These are phyloP conservation scores for Clonostachys chloroleuca DNA, from an alignment of 2,329 filamentous ascomycete species.

Conservation along the genomic window DNA sequence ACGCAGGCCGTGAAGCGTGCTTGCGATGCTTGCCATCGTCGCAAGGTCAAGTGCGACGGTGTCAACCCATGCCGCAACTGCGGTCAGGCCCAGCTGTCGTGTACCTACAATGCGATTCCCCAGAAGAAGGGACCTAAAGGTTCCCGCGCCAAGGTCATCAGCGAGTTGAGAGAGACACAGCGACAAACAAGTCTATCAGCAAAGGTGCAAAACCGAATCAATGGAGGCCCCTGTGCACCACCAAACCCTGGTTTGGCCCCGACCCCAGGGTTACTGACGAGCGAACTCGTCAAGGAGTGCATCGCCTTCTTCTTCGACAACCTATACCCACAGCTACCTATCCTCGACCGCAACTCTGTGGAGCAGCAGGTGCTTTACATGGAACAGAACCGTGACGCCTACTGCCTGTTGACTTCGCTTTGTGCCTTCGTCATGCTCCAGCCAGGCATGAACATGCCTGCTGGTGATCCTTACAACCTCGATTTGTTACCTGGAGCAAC, in stretches of 20 bases:
- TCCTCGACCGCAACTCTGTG: slow-evolving; percentile 53
- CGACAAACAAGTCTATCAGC: slow-evolving; percentile 60
- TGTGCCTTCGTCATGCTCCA: slow-evolving; percentile 67
- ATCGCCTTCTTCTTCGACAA: slow-evolving; percentile 65
- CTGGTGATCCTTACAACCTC: slow-evolving; percentile 49
- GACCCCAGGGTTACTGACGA: slow-evolving; percentile 55
- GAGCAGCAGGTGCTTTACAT: slow-evolving; percentile 56
- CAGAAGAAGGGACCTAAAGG: slow-evolving; percentile 76
- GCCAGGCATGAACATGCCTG: slow-evolving; percentile 59
- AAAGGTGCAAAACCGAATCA: slow-evolving; percentile 56
- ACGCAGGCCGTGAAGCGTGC: slow-evolving; percentile 54
- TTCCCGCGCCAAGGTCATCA: slow-evolving; percentile 71
- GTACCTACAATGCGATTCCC: slow-evolving; percentile 71
- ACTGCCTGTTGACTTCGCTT: slow-evolving; percentile 60
- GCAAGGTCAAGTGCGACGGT: slow-evolving; percentile 72
- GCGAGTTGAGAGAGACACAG: slow-evolving; percentile 65
- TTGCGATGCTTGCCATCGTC: slow-evolving; percentile 70
- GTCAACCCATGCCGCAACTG: slow-evolving; percentile 70
- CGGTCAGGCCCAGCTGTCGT: slow-evolving; percentile 59
- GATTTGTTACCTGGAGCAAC: slow-evolving; percentile 55
- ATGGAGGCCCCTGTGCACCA: slow-evolving; percentile 45
- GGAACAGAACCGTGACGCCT: slow-evolving; percentile 58
- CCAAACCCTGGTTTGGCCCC: slow-evolving; percentile 43
- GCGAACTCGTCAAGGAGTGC: slow-evolving; percentile 61
- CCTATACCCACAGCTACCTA: slow-evolving; percentile 60